These are phyloP conservation scores for Setomelanomma holmii DNA, from an alignment of 2,329 filamentous ascomycete genomes.

Conservation along the genomic window DNA sequence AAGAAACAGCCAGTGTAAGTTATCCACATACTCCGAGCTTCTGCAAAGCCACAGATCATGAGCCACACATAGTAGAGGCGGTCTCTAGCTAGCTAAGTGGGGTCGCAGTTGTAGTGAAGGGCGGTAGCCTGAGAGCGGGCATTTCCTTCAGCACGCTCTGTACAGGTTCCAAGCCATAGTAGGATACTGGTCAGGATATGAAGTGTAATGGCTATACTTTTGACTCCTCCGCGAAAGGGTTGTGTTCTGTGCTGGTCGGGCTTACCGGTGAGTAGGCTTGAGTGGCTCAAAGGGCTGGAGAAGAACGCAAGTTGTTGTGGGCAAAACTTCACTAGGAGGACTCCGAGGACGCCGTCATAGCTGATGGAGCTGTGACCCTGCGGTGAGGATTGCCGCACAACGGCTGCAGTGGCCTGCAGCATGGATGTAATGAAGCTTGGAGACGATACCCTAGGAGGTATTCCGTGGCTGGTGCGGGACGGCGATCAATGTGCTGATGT, in stretches of 20 bases:
- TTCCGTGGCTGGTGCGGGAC: neutral
- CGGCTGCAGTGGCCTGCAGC: neutral
- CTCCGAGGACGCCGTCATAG: conserved; percentile 7
- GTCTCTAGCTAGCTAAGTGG: conserved; percentile 5
- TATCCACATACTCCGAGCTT: conserved; percentile 4
- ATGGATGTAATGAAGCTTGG: neutral
- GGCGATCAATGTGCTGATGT: neutral
- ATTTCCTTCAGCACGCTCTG: conserved; percentile 1
- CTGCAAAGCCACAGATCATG: conserved; percentile 11
- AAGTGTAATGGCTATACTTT: neutral
- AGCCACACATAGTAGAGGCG: conserved; percentile 13
- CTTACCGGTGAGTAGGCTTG: conserved; percentile 7
- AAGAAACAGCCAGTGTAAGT: conserved; percentile 18
- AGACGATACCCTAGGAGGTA: too few species aligned
- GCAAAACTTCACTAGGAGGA: too few species aligned
- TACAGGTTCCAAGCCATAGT: conserved; percentile 5
- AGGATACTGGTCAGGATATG: conserved; percentile 10
- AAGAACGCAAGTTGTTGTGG: too few species aligned
- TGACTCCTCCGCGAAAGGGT: neutral
- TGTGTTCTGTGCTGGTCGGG: conserved; percentile 5
- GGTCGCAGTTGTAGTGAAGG: conserved; percentile 1
- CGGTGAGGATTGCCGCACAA: neutral
- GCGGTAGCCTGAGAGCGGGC: neutral
- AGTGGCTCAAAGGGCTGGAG: too few species aligned
- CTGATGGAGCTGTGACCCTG: neutral